Conservation (phyloP, 1,139 yeast species). For the Wickerhamiella infanticola region DNA sequence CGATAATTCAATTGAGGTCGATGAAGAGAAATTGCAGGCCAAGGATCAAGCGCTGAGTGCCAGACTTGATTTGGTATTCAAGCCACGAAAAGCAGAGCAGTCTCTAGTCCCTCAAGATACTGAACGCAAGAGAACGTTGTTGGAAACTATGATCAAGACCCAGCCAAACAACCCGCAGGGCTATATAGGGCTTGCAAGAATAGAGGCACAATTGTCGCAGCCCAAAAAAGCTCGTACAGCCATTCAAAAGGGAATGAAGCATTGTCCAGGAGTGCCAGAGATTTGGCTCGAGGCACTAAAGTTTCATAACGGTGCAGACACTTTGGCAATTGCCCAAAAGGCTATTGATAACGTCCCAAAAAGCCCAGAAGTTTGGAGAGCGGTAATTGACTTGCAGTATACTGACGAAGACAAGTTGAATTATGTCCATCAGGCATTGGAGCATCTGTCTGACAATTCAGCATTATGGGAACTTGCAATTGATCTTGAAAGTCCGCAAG, state of each 20-base stretch:
- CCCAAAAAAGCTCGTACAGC: conserved; percentile 41
- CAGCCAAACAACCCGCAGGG: conserved; percentile 64
- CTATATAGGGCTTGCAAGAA: conserved; percentile 78
- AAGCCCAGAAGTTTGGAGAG: conserved; percentile 55
- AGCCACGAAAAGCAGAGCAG: neutral
- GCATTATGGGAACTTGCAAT: conserved; percentile 48
- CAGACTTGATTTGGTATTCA: neutral
- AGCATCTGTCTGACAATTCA: conserved; percentile 47
- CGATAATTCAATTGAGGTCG: neutral
- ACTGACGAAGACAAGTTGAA: conserved; percentile 37
- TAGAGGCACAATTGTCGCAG: conserved; percentile 55
- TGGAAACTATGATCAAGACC: conserved; percentile 20
- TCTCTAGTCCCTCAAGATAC: neutral
- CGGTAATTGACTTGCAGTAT: conserved; percentile 50
- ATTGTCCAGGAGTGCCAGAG: conserved; percentile 51
- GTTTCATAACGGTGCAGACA: conserved; percentile 35
- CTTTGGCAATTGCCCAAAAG: conserved; percentile 39
- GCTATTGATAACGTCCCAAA: conserved; percentile 44
- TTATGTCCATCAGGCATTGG: conserved; percentile 58
- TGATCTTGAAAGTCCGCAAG: conserved; percentile 29
- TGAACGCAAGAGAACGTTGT: conserved; percentile 5
- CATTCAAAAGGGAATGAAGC: conserved; percentile 57
- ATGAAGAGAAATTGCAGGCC: neutral
- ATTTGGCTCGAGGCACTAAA: conserved; percentile 74
- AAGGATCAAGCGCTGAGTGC: neutral